A percentile compares a stretch with the other conserved stretches of the same genome.
Conservation (phyloP, 306 rosid genomes). For the Medicago ruthenica region DNA sequence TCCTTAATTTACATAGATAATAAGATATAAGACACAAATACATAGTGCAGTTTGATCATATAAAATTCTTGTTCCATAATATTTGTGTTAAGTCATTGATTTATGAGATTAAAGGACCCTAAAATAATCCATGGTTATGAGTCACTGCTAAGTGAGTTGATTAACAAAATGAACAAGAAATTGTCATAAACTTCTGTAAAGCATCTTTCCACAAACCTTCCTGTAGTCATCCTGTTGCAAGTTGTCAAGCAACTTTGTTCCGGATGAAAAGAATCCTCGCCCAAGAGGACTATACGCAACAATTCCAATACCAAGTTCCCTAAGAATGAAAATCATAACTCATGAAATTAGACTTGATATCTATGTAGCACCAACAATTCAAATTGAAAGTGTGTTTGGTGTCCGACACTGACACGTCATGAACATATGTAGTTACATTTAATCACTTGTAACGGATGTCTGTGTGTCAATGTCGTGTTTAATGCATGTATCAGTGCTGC, state of each 20-base stretch:
- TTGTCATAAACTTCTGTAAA: neutral
- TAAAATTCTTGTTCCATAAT: too few relatives aligned
- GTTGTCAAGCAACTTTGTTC: conserved; percentile 50
- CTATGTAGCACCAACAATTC: neutral
- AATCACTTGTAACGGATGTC: neutral
- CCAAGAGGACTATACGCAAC: conserved; percentile 78
- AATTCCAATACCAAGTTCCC: conserved; percentile 72
- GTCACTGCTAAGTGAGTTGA: neutral
- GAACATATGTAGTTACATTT: neutral
- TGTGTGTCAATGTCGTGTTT: too few relatives aligned
- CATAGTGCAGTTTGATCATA: too few relatives aligned
- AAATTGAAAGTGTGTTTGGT: neutral
- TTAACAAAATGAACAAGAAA: neutral
- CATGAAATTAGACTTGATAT: neutral
- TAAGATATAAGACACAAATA: too few relatives aligned
- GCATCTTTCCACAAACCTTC: conserved; percentile 48
- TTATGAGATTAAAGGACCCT: too few relatives aligned
- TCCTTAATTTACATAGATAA: too few relatives aligned
- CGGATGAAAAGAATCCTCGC: conserved; percentile 65
- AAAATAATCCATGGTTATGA: neutral
- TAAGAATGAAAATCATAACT: conserved; percentile 25
- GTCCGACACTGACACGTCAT: neutral
- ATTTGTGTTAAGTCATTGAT: too few relatives aligned
- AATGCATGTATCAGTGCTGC: neutral
- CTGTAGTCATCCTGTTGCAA: conserved; percentile 48